A percentile compares a stretch with the other conserved stretches of the same genome.
These are phyloP conservation scores for Ogataea zsoltii DNA, from an alignment of 805 yeast species.

Conservation along the genomic window DNA sequence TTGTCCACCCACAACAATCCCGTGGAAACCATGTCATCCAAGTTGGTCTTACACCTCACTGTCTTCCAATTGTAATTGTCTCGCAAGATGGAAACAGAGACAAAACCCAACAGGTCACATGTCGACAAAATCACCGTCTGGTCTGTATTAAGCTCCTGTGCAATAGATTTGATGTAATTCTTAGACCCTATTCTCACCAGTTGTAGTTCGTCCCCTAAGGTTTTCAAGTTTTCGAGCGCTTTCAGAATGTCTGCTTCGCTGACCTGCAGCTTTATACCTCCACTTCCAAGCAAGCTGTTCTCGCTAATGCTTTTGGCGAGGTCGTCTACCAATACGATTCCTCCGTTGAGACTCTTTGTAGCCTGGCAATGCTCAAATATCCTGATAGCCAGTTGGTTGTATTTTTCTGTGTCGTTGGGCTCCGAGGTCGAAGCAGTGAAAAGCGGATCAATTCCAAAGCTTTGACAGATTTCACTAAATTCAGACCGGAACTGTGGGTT, in stretches of 20 bases:
- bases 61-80: conserved; percentile 80
- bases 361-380: conserved; percentile 74
- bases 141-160: conserved; percentile 64
- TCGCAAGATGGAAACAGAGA: conserved; percentile 57
- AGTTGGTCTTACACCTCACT: conserved; percentile 57
- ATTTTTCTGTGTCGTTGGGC: conserved; percentile 49
- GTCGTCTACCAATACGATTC: conserved; percentile 66
- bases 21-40: conserved; percentile 76
- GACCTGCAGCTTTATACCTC: conserved; percentile 32
- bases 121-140: conserved; percentile 72
- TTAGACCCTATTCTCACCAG: conserved; percentile 57
- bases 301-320: conserved; percentile 37
- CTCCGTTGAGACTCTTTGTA: conserved; percentile 78
- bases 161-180: conserved; percentile 61
- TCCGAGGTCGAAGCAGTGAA: conserved; percentile 35
- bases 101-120: conserved; percentile 76
- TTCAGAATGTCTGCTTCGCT: conserved; percentile 54
- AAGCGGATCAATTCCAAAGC: conserved; percentile 85
- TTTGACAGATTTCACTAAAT: conserved; percentile 72
- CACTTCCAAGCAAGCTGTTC: conserved; percentile 11
- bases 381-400: conserved; percentile 68
- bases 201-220: conserved; percentile 72
- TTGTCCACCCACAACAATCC: conserved; percentile 88
- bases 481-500: conserved; percentile 67
- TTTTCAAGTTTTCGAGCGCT: conserved; percentile 52